Evolutionary conservation across 495 filamentous ascomycete genomes (phyloP).

Genomic region (Lophiotrema nucula): DNA sequence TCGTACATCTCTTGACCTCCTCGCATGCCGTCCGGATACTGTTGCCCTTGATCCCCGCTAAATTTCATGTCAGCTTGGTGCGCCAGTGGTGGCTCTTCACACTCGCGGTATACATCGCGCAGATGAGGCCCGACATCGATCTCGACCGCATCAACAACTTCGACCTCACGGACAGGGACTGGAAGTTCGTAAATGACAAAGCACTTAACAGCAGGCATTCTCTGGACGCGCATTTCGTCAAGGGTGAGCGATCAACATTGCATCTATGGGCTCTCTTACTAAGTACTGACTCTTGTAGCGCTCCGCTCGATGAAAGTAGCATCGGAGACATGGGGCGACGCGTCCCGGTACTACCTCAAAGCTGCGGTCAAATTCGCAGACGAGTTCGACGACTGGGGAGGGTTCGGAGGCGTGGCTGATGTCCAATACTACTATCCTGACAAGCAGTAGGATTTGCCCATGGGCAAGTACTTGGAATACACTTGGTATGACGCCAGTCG

Average conservation of each 20-base stretch:
- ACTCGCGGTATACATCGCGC: constrained; percentile 71
- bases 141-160: constrained; percentile 60
- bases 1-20: constrained; percentile 76
- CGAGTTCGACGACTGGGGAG: constrained; percentile 75
- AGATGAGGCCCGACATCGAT: constrained; percentile 68
- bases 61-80: constrained; percentile 69
- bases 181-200: constrained; percentile 70
- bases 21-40: constrained; percentile 85
- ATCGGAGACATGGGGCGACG: constrained; percentile 80
- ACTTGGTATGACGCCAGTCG: no score
- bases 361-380: constrained; percentile 76
- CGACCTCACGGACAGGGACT: constrained; percentile 62
- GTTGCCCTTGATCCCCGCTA: constrained; percentile 71
- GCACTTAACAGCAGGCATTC: constrained; percentile 63
- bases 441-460: background rate
- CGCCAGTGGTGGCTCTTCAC: constrained; percentile 87
- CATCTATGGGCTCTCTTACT: background rate
- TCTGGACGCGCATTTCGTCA: constrained; percentile 79
- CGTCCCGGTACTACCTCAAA: constrained; percentile 70
- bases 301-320: constrained; percentile 72
- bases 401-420: constrained; percentile 44
- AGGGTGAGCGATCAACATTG: constrained; percentile 47
- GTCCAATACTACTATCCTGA: constrained; percentile 19
- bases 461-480: no score
- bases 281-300: constrained; percentile 41